These are phyloP conservation scores for Xylaria sp. DNA, from an alignment of 495 filamentous ascomycete species.

Conservation along the genomic window DNA sequence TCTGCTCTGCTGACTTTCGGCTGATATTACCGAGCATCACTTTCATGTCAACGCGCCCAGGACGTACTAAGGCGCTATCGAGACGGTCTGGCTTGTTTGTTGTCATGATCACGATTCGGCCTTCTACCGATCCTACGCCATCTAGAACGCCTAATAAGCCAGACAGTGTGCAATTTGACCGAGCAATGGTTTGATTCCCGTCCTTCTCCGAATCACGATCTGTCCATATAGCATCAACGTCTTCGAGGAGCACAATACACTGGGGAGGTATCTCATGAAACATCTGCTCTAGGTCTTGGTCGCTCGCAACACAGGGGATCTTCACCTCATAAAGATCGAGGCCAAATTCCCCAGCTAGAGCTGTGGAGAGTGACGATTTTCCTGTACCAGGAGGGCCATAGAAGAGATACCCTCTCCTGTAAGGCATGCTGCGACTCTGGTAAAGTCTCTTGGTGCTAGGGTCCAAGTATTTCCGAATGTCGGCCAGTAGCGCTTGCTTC, in stretches of 20 bases:
- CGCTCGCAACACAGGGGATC: conserved; percentile 55
- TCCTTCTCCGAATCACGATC: conserved; percentile 45
- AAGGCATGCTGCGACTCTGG: conserved; percentile 69
- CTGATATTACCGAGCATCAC: conserved; percentile 63
- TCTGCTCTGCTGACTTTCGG: conserved; percentile 48
- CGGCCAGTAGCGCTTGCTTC: conserved; percentile 71
- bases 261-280: conserved; percentile 65
- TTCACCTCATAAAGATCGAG: conserved; percentile 70
- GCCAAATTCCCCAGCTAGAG: conserved; percentile 68
- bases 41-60: conserved; percentile 72
- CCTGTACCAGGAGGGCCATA: conserved; percentile 73
- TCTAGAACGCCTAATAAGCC: conserved; percentile 76
- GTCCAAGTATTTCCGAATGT: conserved; percentile 83
- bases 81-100: conserved; percentile 73
- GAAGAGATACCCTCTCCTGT: conserved; percentile 68
- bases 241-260: conserved; percentile 72
- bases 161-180: conserved; percentile 60
- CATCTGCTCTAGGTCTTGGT: conserved; percentile 58
- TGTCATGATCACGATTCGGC: conserved; percentile 77
- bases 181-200: conserved; percentile 35
- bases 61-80: conserved; percentile 70
- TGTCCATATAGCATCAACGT: conserved; percentile 68
- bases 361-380: conserved; percentile 68
- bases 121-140: conserved; percentile 73
- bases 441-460: conserved; percentile 74